Conservation (phyloP, 345 rosid species). For the Nasturtium officinale region DNA sequence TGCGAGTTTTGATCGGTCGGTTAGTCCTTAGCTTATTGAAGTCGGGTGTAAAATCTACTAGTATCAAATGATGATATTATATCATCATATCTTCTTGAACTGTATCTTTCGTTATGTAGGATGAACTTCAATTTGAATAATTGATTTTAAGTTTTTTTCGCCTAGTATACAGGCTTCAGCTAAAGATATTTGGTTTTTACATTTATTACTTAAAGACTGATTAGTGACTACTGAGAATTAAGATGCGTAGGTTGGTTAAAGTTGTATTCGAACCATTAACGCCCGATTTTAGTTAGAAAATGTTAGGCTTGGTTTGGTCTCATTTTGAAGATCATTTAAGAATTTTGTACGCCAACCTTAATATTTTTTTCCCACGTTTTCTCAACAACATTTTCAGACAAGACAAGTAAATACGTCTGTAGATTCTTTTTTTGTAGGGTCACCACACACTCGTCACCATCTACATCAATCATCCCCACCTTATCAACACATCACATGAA, state of each 20-base stretch:
- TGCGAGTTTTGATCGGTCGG: conserved; percentile 31
- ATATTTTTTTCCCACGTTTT: conserved; percentile 25
- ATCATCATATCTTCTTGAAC: conserved; percentile 22
- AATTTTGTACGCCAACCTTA: too few relatives aligned
- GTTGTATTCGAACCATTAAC: background rate
- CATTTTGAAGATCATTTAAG: background rate
- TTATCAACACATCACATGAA: conserved; percentile 41
- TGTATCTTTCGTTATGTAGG: conserved; percentile 26
- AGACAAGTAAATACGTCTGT: conserved; percentile 26
- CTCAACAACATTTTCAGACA: conserved; percentile 8
- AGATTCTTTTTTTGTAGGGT: conserved; percentile 31
- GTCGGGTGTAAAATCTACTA: conserved; percentile 14
- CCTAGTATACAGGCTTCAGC: background rate
- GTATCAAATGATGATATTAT: conserved; percentile 12
- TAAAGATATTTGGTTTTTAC: background rate
- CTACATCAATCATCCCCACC: conserved; percentile 35
- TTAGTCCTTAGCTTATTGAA: conserved; percentile 30
- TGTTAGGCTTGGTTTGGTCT: background rate
- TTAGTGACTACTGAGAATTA: too few relatives aligned
- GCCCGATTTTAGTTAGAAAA: background rate
- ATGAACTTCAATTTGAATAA: conserved; percentile 8
- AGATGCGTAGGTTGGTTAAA: background rate
- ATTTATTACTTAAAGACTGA: too few relatives aligned
- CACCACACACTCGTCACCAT: conserved; percentile 36
- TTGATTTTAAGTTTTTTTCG: conserved; percentile 3